A percentile compares a stretch with the other conserved stretches of the same genome.
These are phyloP conservation scores for Cyclotella baltica DNA, from an alignment of 108 stramenopile genomes.

Conservation along the genomic window DNA sequence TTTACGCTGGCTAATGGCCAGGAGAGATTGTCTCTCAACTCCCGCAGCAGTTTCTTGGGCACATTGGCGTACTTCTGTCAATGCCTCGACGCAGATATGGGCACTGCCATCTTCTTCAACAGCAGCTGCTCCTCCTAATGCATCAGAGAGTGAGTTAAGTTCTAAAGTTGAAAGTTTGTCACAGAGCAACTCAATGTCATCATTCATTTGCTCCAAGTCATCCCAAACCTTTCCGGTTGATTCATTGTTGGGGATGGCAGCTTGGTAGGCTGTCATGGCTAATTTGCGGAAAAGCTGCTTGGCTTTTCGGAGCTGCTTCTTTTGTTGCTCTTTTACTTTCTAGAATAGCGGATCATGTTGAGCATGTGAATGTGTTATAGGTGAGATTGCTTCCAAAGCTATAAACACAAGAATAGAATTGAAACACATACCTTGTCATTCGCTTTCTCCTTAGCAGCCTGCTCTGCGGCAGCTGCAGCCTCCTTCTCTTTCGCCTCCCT, in stretches of 20 bases:
- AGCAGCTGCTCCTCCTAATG: constrained; percentile 38
- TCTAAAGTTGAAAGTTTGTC: constrained; percentile 52
- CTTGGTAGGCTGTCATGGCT: constrained; percentile 58
- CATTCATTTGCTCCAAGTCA: constrained; percentile 63
- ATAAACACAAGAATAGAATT: not conserved
- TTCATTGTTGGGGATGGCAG: constrained; percentile 50
- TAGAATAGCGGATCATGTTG: constrained; percentile 20
- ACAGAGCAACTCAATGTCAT: constrained; percentile 65
- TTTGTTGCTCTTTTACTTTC: constrained; percentile 74
- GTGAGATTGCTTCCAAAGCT: too few species aligned
- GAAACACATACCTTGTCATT: constrained; percentile 39
- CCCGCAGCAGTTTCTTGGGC: constrained; percentile 45
- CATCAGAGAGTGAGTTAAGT: constrained; percentile 41
- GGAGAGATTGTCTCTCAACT: constrained; percentile 42
- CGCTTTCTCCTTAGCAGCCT: constrained; percentile 55
- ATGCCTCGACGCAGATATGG: constrained; percentile 30
- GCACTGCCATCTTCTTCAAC: constrained; percentile 35
- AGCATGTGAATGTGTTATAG: not conserved
- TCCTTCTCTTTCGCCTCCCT: constrained; percentile 51
- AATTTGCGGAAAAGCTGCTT: constrained; percentile 71
- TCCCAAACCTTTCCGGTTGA: constrained; percentile 58
- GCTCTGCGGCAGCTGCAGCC: constrained; percentile 48
- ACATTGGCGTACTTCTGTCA: constrained; percentile 39
- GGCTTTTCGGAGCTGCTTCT: constrained; percentile 83
- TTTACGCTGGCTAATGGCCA: constrained; percentile 36